Percentiles rank a stretch among this genome's conserved stretches.
Conservation (phyloP, 805 yeast genomes). For the Hanseniaspora mollemarum region DNA sequence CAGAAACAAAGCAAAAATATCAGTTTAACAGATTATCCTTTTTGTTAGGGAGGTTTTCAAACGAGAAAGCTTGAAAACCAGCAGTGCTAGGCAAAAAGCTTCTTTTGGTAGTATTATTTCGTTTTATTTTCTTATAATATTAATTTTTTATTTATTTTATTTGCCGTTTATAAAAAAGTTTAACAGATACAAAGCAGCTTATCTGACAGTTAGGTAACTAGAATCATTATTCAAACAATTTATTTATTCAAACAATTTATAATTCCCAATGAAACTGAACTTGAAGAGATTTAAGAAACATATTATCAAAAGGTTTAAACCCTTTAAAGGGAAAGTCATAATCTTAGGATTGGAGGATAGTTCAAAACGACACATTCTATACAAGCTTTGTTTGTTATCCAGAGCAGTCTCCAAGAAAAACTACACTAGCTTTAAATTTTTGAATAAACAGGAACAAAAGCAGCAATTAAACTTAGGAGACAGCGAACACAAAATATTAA, state of each 20-base stretch:
- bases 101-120: too few relatives aligned
- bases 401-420: conserved; percentile 8
- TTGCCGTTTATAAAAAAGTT: too few relatives aligned
- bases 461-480: not conserved
- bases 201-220: not conserved
- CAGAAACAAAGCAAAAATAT: too few relatives aligned
- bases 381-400: conserved; percentile 2
- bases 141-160: too few relatives aligned
- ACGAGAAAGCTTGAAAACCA: too few relatives aligned
- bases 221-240: not conserved
- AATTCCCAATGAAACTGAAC: conserved; percentile 1
- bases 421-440: conserved; percentile 1
- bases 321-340: conserved; percentile 11
- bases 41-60: too few relatives aligned
- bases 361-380: conserved; percentile 8
- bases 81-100: too few relatives aligned
- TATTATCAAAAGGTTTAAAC: conserved; percentile 4
- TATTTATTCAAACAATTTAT: not conserved
- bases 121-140: too few relatives aligned
- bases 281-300: conserved; percentile 7
- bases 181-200: not conserved
- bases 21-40: too few relatives aligned
- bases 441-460: conserved; percentile 3
- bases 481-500: not conserved
- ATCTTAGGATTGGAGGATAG: conserved; percentile 3